Base-by-base conservation (phyloP, 2,329 filamentous ascomycete species). In the Beauveria australis region DNA sequence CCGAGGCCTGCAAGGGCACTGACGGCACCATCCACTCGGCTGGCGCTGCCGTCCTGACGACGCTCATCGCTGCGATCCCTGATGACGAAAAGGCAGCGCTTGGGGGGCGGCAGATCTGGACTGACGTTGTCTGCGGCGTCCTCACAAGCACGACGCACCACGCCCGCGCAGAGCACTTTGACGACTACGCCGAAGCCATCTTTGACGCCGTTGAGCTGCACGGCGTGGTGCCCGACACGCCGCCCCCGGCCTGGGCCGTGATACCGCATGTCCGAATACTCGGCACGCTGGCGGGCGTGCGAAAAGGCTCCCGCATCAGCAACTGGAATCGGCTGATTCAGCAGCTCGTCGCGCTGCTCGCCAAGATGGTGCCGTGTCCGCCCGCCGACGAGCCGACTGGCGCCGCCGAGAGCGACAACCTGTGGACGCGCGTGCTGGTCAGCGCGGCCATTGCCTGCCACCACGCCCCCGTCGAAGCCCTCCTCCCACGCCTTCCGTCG, bases 61-160 rank as follows among this genome's bases (percentile, higher is more conserved):
- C 78, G 1, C 73, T 89, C 5, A 69, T 87, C n/a, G 69, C 70
- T 51, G 76, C 76, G 9, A 76, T 84, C 4, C 80, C 81, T 0
- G 74, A 78, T 3, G 76, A 81, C 1, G 81, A 83, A 59, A 76
- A 78, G 49, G 68, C 76, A 48, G 68, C 76, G 12, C 75, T 81
- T 14, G 70, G 76, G 6, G 74, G 80, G 26, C 71, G 75, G 12
- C 73, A 77, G 5, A 74, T 74, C 6, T 88, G 85, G 84, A 81
- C 76, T 5, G 81, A 89, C 57, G 81, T 96, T 24, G 79, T 90
- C 41, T 85, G 83, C 65, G 93, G 93, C 28, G 83, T 93, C 28
- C 72, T 97, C 43, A 89, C 89, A 6, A 92, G 89, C 67, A 77
- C 91, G 33, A 86, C 96, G 55, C 94, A 99, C 71, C 88, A 95